Percentiles rank a stretch among this genome's conserved stretches.
These are phyloP conservation scores for Lasiosphaeria miniovina DNA, from an alignment of 495 filamentous ascomycete genomes.

Conservation along the genomic window DNA sequence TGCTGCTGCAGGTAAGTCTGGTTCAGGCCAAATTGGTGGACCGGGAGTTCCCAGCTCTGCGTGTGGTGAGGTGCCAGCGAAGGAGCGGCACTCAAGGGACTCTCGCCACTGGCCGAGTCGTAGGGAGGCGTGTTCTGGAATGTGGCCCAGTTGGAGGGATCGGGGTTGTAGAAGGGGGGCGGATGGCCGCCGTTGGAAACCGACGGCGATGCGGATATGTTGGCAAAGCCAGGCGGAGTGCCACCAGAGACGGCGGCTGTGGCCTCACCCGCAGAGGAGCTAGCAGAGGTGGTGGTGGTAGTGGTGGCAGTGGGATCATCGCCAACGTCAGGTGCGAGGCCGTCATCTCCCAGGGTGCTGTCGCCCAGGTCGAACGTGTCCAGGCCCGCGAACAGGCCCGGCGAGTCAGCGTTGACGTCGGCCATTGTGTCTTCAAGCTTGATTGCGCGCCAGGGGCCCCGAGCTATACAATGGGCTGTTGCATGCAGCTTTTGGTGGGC, in stretches of 20 bases:
- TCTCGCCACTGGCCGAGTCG: conserved; percentile 29
- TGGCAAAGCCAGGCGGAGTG: conserved; percentile 24
- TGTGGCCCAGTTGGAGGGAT: conserved; percentile 32
- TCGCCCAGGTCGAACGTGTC: conserved; percentile 22
- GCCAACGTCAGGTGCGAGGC: conserved; percentile 13
- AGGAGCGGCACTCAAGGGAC: conserved; percentile 17
- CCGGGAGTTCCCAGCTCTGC: conserved; percentile 31
- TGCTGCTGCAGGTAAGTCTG: conserved; percentile 11
- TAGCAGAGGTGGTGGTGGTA: conserved; percentile 11
- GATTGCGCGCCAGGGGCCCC: conserved; percentile 3
- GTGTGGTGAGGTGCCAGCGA: background rate
- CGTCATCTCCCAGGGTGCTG: conserved; percentile 11
- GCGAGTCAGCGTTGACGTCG: conserved; percentile 25
- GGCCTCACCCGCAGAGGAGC: conserved; percentile 14
- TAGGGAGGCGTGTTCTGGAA: conserved; percentile 47
- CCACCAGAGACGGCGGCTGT: conserved; percentile 21
- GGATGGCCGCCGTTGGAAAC: conserved; percentile 32
- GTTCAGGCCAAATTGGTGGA: conserved; percentile 23
- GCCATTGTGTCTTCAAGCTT: conserved; percentile 22
- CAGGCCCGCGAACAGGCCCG: conserved; percentile 26
- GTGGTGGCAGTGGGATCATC: conserved; percentile 12
- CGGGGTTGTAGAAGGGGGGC: conserved; percentile 31
- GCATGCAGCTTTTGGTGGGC: conserved; percentile 21
- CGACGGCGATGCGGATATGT: conserved; percentile 30
- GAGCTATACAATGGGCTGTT: conserved; percentile 25